A percentile compares a stretch with the other conserved stretches of the same genome.
phyloP scores from a whole-genome alignment of 2,329 filamentous ascomycete genomes.

The Pseudocercospora vitis region DNA sequence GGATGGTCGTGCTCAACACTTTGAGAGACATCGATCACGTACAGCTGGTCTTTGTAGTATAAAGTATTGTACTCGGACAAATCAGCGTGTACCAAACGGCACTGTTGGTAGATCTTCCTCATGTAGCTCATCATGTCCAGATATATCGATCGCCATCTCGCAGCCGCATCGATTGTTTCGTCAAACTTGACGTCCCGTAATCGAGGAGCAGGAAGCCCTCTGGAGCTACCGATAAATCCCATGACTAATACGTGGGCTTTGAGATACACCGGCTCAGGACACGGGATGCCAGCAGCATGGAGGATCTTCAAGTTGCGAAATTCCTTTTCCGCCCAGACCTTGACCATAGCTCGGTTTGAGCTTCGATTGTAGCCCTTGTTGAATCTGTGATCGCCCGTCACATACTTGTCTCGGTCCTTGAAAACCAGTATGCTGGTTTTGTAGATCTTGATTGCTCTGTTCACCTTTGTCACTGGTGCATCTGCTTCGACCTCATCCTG shows the following conservation, averaged over 20 bases:
- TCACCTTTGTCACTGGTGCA: slow-evolving; percentile 51
- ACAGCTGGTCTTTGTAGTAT: slow-evolving; percentile 78
- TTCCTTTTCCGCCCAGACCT: slow-evolving; percentile 98
- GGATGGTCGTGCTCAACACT: slow-evolving; percentile 97
- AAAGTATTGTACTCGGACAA: slow-evolving; percentile 97
- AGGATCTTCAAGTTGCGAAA: slow-evolving; percentile 90
- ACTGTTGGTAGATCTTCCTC: slow-evolving; percentile 89
- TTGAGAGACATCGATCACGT: slow-evolving; percentile 96
- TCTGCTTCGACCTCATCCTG: slow-evolving; percentile 55
- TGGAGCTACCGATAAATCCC: slow-evolving; percentile 84
- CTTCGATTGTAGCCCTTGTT: slow-evolving; percentile 88
- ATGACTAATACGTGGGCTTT: slow-evolving; percentile 95
- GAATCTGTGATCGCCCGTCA: slow-evolving; percentile 91
- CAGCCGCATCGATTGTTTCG: slow-evolving; percentile 54
- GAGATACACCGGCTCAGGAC: slow-evolving; percentile 83
- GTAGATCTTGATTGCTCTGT: slow-evolving; percentile 96
- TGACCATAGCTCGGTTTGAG: slow-evolving; percentile 95
- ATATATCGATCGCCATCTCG: slow-evolving; percentile 77
- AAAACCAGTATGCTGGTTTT: slow-evolving; percentile 97
- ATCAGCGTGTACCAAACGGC: slow-evolving; percentile 90
- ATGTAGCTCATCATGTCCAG: slow-evolving; percentile 82
- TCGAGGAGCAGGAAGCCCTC: slow-evolving; percentile 83
- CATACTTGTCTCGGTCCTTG: slow-evolving; percentile 96
- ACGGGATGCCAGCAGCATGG: slow-evolving; percentile 79
- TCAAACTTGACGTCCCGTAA: slow-evolving; percentile 80